Base-by-base conservation (phyloP, 352 stramenopile genomes). In the Phytophthora quininea region DNA sequence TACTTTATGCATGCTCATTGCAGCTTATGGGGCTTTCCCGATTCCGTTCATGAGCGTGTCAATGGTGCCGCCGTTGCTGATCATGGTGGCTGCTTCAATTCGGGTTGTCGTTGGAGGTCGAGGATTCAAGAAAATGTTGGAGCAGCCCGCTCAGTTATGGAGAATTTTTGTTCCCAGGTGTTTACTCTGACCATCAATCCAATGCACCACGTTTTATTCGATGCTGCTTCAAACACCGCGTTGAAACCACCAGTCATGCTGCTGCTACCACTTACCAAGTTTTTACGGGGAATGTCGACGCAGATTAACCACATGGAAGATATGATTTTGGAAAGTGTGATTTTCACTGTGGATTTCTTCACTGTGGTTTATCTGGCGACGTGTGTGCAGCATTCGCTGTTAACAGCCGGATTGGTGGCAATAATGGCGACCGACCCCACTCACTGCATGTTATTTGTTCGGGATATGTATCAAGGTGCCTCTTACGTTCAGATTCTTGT, bases 311-410 rank as follows among this genome's bases (percentile, higher is more conserved):
- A 63, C 57, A 64, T 64, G 58, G 58, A 72, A 32, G 71, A 81
- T 51, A 50, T 60, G 37, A 73, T 77, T 37, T 64, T 76, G 0
- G 67, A 87, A 42, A 58, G 65, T 0, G 58, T 84, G 11, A 76
- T 81, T 10, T 79, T 87, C 56, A 82, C 81, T 3, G 67, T 80
- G 11, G 71, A 84, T 31, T 60, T 82, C 40, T 87, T 83, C 64
- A 74, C 84, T 51, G 38, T 74, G 32, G 42, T 88, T 0, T 85
- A 70, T 29, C 42, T 84, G 37, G 52, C 64, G 1, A 59, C 52
- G n/a, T 72, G 46, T 8, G 63, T 72, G 57, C 57, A 72, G 32
- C 31, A 38, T 15, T 19, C 40, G 1, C 52, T 53, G 0, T 59
- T 53, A 5, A 55, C 12, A 0, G 45, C 32, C 11, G 56, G 53